phyloP scores from a whole-genome alignment of 2,329 filamentous ascomycete genomes.

The Apiospora rasikravindrae region DNA sequence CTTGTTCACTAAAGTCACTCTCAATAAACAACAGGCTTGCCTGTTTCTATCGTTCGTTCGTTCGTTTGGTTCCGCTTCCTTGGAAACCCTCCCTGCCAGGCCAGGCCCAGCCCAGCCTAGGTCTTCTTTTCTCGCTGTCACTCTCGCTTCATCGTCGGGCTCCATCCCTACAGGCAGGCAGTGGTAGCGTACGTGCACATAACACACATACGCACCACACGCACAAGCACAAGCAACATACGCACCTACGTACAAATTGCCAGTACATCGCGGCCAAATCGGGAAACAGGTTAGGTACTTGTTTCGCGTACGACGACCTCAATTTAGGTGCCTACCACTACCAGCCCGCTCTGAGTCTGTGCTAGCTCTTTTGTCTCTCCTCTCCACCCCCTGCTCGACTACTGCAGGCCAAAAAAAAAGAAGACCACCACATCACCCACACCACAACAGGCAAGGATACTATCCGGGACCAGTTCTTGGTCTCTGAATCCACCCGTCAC shows the following conservation, averaged over 20 bases:
- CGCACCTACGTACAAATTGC: not conserved
- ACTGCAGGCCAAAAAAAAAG: slow-evolving; percentile 19
- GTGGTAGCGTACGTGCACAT: slow-evolving; percentile 1
- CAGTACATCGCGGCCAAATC: not conserved
- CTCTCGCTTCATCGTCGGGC: not conserved
- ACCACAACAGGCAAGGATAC: slow-evolving; percentile 10
- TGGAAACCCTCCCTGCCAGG: not conserved
- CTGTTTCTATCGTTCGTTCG: slow-evolving; percentile 5
- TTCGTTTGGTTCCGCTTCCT: slow-evolving; percentile 10
- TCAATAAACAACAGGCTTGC: slow-evolving; percentile 9
- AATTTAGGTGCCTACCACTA: slow-evolving; percentile 7
- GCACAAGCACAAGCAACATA: slow-evolving; percentile 13
- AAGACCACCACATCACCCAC: slow-evolving; percentile 18
- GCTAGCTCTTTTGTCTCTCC: slow-evolving; percentile 9
- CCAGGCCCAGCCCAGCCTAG: not conserved
- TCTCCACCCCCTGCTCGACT: slow-evolving; percentile 18
- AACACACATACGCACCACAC: slow-evolving; percentile 19
- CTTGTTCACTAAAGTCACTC: slow-evolving; percentile 8
- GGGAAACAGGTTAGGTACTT: not conserved
- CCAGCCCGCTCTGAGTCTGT: slow-evolving; percentile 13
- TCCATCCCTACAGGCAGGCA: not conserved
- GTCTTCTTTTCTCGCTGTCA: not conserved
- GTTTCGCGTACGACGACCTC: slow-evolving; percentile 13
- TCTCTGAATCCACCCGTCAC: slow-evolving; percentile 24
- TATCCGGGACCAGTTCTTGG: not conserved